Evolutionary conservation across 768 basidiomycete genomes (phyloP).

Genomic region (Udeniomyces megalosporus): DNA sequence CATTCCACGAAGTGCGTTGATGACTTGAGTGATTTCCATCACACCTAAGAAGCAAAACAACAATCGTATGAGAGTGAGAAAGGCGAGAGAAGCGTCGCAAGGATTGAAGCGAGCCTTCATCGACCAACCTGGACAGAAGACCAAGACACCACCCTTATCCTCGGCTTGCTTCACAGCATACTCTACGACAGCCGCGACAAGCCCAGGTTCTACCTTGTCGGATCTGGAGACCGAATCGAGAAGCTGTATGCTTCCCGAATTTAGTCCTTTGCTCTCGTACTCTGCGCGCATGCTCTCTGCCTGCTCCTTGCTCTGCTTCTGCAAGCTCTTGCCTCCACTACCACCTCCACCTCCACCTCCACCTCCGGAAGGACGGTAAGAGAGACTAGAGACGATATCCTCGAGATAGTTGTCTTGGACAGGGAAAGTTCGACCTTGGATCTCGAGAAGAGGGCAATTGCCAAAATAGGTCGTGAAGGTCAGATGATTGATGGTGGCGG

Average conservation of each 20-base stretch:
- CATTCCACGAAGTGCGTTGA: conserved; percentile 20
- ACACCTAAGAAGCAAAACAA: conserved; percentile 24
- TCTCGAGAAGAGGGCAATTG: conserved; percentile 60
- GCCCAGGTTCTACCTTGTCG: conserved; percentile 56
- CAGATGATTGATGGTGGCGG: conserved; percentile 78
- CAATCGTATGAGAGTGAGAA: neutral
- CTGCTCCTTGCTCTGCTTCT: conserved; percentile 37
- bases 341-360: neutral
- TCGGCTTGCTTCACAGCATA: conserved; percentile 26
- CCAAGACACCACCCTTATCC: conserved; percentile 48
- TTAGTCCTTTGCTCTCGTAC: conserved; percentile 41
- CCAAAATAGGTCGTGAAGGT: conserved; percentile 65
- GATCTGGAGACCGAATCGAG: conserved; percentile 47
- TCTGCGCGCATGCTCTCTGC: conserved; percentile 37
- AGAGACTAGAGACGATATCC: conserved; percentile 47
- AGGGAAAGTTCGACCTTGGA: conserved; percentile 67
- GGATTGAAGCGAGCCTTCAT: neutral
- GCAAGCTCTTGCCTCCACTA: conserved; percentile 24
- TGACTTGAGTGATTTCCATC: conserved; percentile 33
- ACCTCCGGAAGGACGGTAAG: conserved; percentile 37
- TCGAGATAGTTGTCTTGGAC: conserved; percentile 66
- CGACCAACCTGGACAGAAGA: conserved; percentile 37
- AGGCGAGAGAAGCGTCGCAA: neutral
- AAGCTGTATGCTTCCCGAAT: conserved; percentile 37
- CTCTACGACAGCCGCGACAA: conserved; percentile 49